Evolutionary conservation across 2,329 filamentous ascomycete genomes (phyloP), one percentile per base, ranked within the genome.

Genomic region (Aureobasidium vineae): DNA sequence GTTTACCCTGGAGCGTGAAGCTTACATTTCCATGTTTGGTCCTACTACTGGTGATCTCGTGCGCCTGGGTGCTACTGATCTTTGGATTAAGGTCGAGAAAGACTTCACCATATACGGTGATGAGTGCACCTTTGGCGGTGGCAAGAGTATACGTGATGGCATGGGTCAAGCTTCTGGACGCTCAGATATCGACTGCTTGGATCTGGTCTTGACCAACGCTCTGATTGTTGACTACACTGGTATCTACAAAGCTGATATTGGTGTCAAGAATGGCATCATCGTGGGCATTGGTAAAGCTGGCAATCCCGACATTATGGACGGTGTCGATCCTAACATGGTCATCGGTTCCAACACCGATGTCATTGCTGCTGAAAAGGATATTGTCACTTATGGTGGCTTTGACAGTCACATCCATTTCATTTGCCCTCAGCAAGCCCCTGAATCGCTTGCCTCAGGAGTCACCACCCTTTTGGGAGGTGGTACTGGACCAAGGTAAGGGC

Each of bases 221-320:
- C 80, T 98, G 70, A 89, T 98, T 43, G 84, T 98, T 23, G 94
- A 98, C 79, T 96, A 90, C 85, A 89, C 85, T 1, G 94, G 94
- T 56, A 97, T 98, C 74, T 96, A 91, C 83, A 98, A 98, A 80
- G 94, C 93, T 6, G 94, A 98, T 76, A 96, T 98, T 75, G 94
- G 94, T 33, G 88, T 98, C 76, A 97, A 96, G 77, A 79, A 92
- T 71, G 93, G 94, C 2, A 76, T 90, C 45, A 97, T 98, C 73
- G 88, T 89, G 33, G 94, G 87, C 0, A 94, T 98, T 71, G 94
- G 94, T 68, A 97, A 98, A 79, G 92, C 94, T 19, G 94, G 94
- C 23, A 98, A 97, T 73, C 94, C 94, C n/a, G 94, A 98, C 78
- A 87, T 96, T 54, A 97, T 97, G 94, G 89, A 95, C 38, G 91